Base-by-base conservation (phyloP, 2,329 filamentous ascomycete genomes). In the Paracoccidioides lutzii region DNA sequence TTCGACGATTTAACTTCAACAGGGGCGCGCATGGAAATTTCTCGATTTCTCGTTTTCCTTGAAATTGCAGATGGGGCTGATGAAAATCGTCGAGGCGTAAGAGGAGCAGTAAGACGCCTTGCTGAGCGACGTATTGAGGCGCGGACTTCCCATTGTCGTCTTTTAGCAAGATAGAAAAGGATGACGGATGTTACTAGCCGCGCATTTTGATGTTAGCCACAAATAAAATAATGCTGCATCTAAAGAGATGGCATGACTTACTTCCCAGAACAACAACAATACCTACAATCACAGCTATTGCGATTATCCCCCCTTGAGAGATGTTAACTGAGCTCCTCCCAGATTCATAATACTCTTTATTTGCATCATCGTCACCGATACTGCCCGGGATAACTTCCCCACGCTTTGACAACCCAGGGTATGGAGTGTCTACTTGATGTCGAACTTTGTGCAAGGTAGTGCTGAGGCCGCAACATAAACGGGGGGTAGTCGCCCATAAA, bases 101-200 rank as follows among this genome's bases (percentile, higher is more conserved):
- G 52, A 7, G 55, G 49, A n/a, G 60, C 61, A 2, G 59, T 57
- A n/a, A 69, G 61, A 9, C 61, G 62, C 5, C 76, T 77, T 37
- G 82, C 81, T 1, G 87, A 90, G 60, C 80, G 81, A 55, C 84
- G 80, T 56, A 94, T 76, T 35, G 78, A 85, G 66, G 87, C 81
- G 57, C 83, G 81, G 61, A 93, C 76, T 61, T 83, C 86, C 88
- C 88, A 93, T 69, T 90, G 87, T 49, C 84, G 81, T 73, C 88
- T 90, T 76, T 93, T 93, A 55, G 88, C 86, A 41, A 91, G 68
- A 69, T 84, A 88, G 73, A 87, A 94, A 33, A 93, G 80, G 2
- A 81, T 73, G 2, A 82, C 80, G 38, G 79, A 84, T 28, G 76
- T 77, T 59, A 84, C 85, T 86, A 61, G 43, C 49, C 58, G 62